A percentile compares a stretch with the other conserved stretches of the same genome.
Conservation (phyloP, 2,329 filamentous ascomycete species). For the Pseudogymnoascus sp. region DNA sequence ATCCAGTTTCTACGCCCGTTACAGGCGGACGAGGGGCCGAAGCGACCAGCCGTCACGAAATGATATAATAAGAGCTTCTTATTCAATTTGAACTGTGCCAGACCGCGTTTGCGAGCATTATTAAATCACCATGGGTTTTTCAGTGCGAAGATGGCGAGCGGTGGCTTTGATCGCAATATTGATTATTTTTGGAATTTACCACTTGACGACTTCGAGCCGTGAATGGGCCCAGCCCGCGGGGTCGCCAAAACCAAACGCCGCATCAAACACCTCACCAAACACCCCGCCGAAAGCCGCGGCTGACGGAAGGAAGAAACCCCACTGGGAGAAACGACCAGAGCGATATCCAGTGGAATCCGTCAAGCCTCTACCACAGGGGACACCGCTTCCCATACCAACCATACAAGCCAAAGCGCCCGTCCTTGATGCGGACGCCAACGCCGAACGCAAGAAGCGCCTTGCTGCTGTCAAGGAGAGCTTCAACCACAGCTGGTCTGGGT, state of each 20-base stretch:
- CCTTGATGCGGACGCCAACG: constrained; percentile 52
- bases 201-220: not conserved
- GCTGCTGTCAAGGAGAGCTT: constrained; percentile 64
- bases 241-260: not conserved
- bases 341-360: constrained; percentile 75
- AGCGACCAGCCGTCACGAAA: not conserved
- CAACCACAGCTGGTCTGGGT: constrained; percentile 71
- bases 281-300: constrained; percentile 19
- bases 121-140: not conserved
- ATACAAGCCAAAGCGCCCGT: constrained; percentile 64
- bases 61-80: not conserved
- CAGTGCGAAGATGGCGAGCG: constrained; percentile 4
- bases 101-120: not conserved
- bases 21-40: not conserved
- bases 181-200: not conserved
- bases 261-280: not conserved
- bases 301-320: constrained; percentile 32
- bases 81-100: not conserved
- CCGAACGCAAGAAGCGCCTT: constrained; percentile 56
- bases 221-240: not conserved
- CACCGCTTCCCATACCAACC: constrained; percentile 60
- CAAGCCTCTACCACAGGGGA: constrained; percentile 65
- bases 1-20: not conserved
- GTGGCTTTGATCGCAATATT: constrained; percentile 4
- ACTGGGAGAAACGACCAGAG: constrained; percentile 68